phyloP scores from a whole-genome alignment of 2,329 filamentous ascomycete genomes.

The Chalaropsis ovoidea region DNA sequence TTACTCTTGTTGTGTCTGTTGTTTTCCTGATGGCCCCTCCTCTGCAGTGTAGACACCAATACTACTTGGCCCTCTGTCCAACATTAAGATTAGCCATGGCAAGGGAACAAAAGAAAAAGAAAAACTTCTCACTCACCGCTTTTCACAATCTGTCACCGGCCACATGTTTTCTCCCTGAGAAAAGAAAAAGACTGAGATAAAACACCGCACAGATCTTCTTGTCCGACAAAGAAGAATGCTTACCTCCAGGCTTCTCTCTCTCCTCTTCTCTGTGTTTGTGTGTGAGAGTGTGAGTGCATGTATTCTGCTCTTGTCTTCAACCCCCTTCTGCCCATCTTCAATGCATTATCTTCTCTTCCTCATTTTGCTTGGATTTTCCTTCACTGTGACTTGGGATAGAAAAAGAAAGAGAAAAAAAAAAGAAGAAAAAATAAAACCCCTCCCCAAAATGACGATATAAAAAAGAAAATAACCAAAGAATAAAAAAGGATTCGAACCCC shows the following conservation, averaged over 20 bases:
- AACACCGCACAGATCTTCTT: constrained; percentile 11
- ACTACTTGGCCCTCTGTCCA: neutral
- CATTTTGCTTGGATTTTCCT: neutral
- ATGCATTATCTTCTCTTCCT: neutral
- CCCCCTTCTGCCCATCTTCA: neutral
- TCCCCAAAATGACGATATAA: neutral
- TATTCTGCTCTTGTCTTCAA: constrained; percentile 1
- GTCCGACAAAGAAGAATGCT: neutral
- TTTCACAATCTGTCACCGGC: neutral
- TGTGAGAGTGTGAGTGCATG: neutral
- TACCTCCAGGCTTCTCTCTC: neutral
- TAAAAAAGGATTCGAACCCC: neutral
- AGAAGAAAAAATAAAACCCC: neutral
- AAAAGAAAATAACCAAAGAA: neutral
- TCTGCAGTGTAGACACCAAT: neutral
- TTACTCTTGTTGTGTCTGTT: neutral
- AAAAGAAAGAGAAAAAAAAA: neutral
- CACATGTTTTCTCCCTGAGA: neutral
- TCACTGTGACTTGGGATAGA: neutral
- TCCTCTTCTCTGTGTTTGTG: neutral
- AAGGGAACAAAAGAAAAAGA: neutral
- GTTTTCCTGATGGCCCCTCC: neutral
- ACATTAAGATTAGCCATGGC: neutral
- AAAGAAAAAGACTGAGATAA: neutral
- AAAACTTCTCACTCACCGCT: constrained; percentile 13